Evolutionary conservation across 345 rosid species (phyloP).

Genomic region (Nephelium lappaceum): DNA sequence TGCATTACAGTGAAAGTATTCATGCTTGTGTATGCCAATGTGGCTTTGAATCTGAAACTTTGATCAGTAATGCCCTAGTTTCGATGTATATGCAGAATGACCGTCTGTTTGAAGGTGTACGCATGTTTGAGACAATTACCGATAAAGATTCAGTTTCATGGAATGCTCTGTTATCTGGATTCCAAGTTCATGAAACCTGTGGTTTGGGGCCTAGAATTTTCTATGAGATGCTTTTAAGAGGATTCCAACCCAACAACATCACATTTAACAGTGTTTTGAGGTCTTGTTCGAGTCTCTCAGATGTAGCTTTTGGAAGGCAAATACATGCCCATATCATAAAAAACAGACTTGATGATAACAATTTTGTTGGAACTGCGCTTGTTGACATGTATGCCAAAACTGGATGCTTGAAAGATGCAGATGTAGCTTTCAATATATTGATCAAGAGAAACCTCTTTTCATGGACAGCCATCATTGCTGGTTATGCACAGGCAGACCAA

Average conservation of each 20-base stretch:
- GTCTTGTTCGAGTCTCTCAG: constrained; percentile 34
- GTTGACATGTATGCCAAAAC: constrained; percentile 45
- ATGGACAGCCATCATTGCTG: constrained; percentile 38
- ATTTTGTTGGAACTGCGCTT: constrained; percentile 43
- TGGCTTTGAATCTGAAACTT: constrained; percentile 37
- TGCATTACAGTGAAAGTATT: constrained; percentile 35
- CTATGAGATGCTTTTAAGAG: constrained; percentile 36
- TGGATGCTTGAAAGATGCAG: constrained; percentile 40
- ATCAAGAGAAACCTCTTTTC: constrained; percentile 29
- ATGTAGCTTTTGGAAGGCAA: constrained; percentile 42
- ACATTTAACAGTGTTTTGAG: constrained; percentile 39
- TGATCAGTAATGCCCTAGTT: constrained; percentile 42
- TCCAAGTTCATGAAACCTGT: constrained; percentile 22
- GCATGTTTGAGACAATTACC: constrained; percentile 40
- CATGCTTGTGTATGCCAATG: constrained; percentile 45
- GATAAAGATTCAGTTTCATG: constrained; percentile 40
- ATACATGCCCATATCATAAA: constrained; percentile 42
- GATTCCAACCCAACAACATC: constrained; percentile 34
- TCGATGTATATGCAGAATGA: constrained; percentile 48
- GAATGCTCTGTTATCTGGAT: constrained; percentile 46
- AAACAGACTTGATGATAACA: constrained; percentile 29
- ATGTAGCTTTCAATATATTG: constrained; percentile 30
- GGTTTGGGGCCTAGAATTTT: constrained; percentile 33
- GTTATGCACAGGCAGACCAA: constrained; percentile 35
- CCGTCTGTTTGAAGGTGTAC: constrained; percentile 31